Conservation (phyloP, 2,329 filamentous ascomycete genomes). For the Trichoderma oligosporum region DNA sequence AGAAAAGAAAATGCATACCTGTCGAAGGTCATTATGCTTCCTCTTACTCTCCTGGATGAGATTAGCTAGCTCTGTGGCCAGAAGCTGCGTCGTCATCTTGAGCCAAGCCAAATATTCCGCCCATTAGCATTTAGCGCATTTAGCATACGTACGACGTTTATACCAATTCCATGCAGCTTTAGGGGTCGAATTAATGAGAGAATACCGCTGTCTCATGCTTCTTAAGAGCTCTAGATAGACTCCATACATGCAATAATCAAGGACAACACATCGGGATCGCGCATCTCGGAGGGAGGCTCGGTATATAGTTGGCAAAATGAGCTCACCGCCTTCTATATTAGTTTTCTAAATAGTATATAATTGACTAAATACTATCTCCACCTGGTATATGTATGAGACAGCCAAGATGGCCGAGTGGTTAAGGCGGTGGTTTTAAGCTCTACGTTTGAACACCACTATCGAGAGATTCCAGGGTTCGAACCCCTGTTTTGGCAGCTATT, state of each 20-base stretch:
- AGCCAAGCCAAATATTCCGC: slow-evolving; percentile 24
- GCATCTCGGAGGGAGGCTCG: slow-evolving; percentile 4
- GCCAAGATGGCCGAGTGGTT: slow-evolving; percentile 29
- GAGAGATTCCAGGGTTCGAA: slow-evolving; percentile 28
- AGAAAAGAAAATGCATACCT: slow-evolving; percentile 48
- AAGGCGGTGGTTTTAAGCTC: slow-evolving; percentile 27
- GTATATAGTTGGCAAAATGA: slow-evolving; percentile 10
- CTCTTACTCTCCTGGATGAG: slow-evolving; percentile 94
- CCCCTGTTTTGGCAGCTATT: slow-evolving; percentile 25
- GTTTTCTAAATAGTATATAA: not conserved
- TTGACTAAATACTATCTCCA: no score
- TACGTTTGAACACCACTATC: slow-evolving; percentile 24
- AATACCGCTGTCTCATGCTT: not conserved
- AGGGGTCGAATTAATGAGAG: not conserved
- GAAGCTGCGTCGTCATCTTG: slow-evolving; percentile 86
- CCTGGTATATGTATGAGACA: not conserved
- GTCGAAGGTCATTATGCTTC: slow-evolving; percentile 85
- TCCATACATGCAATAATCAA: not conserved
- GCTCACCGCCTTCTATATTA: slow-evolving; percentile 6
- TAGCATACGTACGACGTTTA: slow-evolving; percentile 22
- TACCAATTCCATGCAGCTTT: slow-evolving; percentile 29
- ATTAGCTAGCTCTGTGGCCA: slow-evolving; percentile 82
- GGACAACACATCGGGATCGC: slow-evolving; percentile 5
- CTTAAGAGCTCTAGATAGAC: not conserved
- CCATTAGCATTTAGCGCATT: slow-evolving; percentile 23